These are phyloP conservation scores for Barnettozyma vustinii DNA, from an alignment of 805 yeast genomes.

Conservation along the genomic window DNA sequence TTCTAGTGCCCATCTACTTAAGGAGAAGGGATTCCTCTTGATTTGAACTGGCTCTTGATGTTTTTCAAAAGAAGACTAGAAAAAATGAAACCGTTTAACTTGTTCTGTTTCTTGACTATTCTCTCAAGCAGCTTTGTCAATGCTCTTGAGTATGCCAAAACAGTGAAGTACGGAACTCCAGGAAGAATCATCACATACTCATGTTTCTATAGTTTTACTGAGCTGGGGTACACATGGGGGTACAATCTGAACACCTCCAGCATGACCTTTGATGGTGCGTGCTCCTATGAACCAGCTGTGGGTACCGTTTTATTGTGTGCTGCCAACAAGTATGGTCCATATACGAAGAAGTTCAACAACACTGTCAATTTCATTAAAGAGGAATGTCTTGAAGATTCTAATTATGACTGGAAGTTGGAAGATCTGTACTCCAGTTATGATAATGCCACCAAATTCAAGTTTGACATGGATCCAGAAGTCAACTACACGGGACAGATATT, in stretches of 20 bases:
- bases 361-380: not conserved
- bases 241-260: not conserved
- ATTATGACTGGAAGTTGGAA: not conserved
- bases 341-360: constrained; percentile 12
- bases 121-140: not conserved
- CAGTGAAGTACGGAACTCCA: not conserved
- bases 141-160: not conserved
- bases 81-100: not conserved
- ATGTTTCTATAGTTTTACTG: not conserved
- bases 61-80: not conserved
- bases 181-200: constrained; percentile 1
- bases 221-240: not conserved
- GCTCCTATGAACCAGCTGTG: constrained; percentile 14
- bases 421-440: constrained; percentile 25
- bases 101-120: not conserved
- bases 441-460: constrained; percentile 26
- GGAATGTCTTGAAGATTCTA: constrained; percentile 7
- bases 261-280: constrained; percentile 3
- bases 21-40: not conserved
- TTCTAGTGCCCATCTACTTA: not conserved
- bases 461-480: constrained; percentile 4
- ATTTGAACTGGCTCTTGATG: no score
- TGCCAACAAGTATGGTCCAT: constrained; percentile 8
- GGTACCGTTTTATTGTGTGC: constrained; percentile 10
- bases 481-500: constrained; percentile 8